A percentile compares a stretch with the other conserved stretches of the same genome.
phyloP scores from a whole-genome alignment of 2,329 filamentous ascomycete genomes.

The Dothideomycetes sp. region DNA sequence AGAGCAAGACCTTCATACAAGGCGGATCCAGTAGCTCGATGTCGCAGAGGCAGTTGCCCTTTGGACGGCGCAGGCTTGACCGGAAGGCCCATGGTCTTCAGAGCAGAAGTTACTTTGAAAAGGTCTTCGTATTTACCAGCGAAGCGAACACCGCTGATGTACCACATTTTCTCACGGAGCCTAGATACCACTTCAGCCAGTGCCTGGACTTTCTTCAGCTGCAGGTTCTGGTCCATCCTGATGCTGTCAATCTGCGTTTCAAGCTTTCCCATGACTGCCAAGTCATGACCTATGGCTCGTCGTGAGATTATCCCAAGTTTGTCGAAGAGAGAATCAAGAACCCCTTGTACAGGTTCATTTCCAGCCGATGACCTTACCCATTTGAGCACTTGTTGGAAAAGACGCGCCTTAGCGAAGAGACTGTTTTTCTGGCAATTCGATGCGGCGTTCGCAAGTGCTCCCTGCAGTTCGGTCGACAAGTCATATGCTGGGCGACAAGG shows the following conservation, averaged over 20 bases:
- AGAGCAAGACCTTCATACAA: constrained; percentile 53
- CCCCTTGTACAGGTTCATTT: constrained; percentile 48
- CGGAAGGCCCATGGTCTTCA: constrained; percentile 76
- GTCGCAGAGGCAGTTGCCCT: constrained; percentile 24
- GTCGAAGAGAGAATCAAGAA: constrained; percentile 60
- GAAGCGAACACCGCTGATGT: constrained; percentile 83
- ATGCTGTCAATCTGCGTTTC: constrained; percentile 76
- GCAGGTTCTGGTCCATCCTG: constrained; percentile 48
- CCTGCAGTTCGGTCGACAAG: neutral
- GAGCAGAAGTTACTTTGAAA: constrained; percentile 70
- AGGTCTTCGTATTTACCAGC: constrained; percentile 82
- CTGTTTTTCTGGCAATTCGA: neutral
- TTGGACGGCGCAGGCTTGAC: constrained; percentile 30
- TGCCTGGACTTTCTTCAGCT: constrained; percentile 43
- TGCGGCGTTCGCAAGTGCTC: neutral
- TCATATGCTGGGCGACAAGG: too few species aligned
- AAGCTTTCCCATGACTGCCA: too few species aligned
- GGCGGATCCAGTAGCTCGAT: constrained; percentile 32
- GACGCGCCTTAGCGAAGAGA: neutral
- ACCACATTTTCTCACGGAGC: constrained; percentile 97
- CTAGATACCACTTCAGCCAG: constrained; percentile 40
- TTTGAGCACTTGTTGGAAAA: constrained; percentile 65
- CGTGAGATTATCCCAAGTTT: constrained; percentile 55
- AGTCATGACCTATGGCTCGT: constrained; percentile 6
- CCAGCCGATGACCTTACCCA: constrained; percentile 56